Base-by-base conservation (phyloP, 2,329 filamentous ascomycete genomes). In the Cladophialophora psammophila region DNA sequence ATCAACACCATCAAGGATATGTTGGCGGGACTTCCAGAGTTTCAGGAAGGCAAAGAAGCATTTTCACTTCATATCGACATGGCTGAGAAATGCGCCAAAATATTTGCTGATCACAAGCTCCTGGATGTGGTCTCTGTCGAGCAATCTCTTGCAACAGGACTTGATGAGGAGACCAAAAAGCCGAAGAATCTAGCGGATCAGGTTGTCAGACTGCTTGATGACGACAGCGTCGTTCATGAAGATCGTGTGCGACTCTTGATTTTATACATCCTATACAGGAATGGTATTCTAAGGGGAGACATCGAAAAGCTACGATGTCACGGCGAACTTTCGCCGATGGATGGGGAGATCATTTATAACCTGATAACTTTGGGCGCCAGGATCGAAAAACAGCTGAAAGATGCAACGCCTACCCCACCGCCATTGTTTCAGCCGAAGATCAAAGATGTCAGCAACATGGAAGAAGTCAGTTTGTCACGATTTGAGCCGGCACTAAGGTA, bases 81-180 rank as follows among this genome's bases (percentile, higher is more conserved):
- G 94, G 95, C 95, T 1, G 91, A 97, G 77, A 93, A 97, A 77
- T 96, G 93, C 77, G 98, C 98, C 94, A 93, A 93, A 73, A 87
- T 91, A 42, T 99, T 99, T 74, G 90, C 96, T 76, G 83, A 88
- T 60, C 87, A 90, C 76, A 97, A 96, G 76, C 84, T 99, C 6
- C 86, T 91, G 6, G 95, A 99, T 75, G 84, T 98, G 65, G 93
- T 93, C 12, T 90, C 91, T 0, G 86, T 94, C 5, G 95, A 99
- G 79, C 95, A 98, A 84, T 92, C 89, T 34, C 84, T 99, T 71
- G 91, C 94, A 9, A 98, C 95, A 0, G 95, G 95, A 0, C 82
- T 97, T 5, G 95, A 98, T 73, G 94, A 98, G 79, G 94, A 97
- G 75, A 91, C 90, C 75, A 90, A 91, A 74, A 96, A 95, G 77